Percentiles rank a stretch among this genome's conserved stretches.
Evolutionary conservation across 2,329 filamentous ascomycete genomes (phyloP).

Genomic region (Aspergillus persii): DNA sequence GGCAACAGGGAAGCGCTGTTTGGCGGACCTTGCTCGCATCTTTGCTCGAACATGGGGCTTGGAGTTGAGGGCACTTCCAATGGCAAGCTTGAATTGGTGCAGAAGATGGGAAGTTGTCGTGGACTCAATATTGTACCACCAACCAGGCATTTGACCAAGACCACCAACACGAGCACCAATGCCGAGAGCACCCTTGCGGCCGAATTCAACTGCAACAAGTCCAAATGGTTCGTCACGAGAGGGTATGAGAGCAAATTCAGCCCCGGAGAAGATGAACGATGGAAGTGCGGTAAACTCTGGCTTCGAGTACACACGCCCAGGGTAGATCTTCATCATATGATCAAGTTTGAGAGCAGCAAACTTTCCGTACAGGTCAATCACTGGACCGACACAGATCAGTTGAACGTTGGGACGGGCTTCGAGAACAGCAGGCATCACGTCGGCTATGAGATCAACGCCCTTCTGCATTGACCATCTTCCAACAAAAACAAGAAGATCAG

Average conservation of each 20-base stretch:
- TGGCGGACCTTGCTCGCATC: conserved; percentile 64
- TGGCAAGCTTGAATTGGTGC: conserved; percentile 64
- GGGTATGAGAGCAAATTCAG: conserved; percentile 67
- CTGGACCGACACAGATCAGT: conserved; percentile 62
- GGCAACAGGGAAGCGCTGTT: conserved; percentile 65
- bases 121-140: conserved; percentile 69
- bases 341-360: conserved; percentile 66
- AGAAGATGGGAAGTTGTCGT: conserved; percentile 62
- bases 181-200: conserved; percentile 65
- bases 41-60: conserved; percentile 55
- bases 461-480: conserved; percentile 70
- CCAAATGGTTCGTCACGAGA: conserved; percentile 69
- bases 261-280: conserved; percentile 66
- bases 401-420: conserved; percentile 61
- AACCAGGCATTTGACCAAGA: conserved; percentile 68
- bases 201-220: conserved; percentile 67
- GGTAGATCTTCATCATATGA: conserved; percentile 64
- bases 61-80: conserved; percentile 60
- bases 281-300: conserved; percentile 66
- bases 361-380: conserved; percentile 67
- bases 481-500: conserved; percentile 67
- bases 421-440: conserved; percentile 63
- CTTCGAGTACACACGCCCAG: conserved; percentile 64
- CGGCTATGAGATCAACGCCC: conserved; percentile 66
- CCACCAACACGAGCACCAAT: conserved; percentile 66